These are phyloP conservation scores for Penicillium sp. DNA, from an alignment of 2,329 filamentous ascomycete species.

Conservation along the genomic window DNA sequence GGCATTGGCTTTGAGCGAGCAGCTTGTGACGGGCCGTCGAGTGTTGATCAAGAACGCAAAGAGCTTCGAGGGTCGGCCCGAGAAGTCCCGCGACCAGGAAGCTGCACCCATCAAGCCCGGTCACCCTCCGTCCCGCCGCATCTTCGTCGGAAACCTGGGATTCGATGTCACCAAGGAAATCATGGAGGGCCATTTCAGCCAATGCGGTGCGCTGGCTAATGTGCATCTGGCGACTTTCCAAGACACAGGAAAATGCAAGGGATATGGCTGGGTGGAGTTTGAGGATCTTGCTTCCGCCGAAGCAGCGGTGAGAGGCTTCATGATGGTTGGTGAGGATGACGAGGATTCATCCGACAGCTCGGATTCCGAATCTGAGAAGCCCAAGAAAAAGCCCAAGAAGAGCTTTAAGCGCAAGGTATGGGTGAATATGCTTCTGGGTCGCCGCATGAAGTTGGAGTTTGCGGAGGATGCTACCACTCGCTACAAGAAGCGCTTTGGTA, in stretches of 20 bases:
- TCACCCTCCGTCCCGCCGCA: conserved; percentile 71
- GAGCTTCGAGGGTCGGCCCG: conserved; percentile 85
- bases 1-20: conserved; percentile 86
- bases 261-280: conserved; percentile 94
- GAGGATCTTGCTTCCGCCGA: conserved; percentile 73
- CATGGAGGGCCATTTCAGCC: conserved; percentile 75
- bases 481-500: conserved; percentile 93
- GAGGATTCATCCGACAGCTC: conserved; percentile 42
- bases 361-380: conserved; percentile 29
- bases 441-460: conserved; percentile 83
- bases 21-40: conserved; percentile 70
- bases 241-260: conserved; percentile 96
- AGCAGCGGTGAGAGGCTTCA: conserved; percentile 77
- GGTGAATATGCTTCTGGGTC: conserved; percentile 79
- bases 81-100: conserved; percentile 55
- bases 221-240: conserved; percentile 93
- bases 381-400: conserved; percentile 37
- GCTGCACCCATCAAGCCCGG: conserved; percentile 35
- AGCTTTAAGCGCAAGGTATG: conserved; percentile 64
- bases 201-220: conserved; percentile 79
- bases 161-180: conserved; percentile 82
- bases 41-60: conserved; percentile 92
- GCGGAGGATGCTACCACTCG: conserved; percentile 86
- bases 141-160: conserved; percentile 89
- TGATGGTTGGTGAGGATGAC: conserved; percentile 60